Percentiles rank a stretch among this genome's conserved stretches.
phyloP scores from a whole-genome alignment of 257 asterid species.

The Solanum pimpinellifolium region DNA sequence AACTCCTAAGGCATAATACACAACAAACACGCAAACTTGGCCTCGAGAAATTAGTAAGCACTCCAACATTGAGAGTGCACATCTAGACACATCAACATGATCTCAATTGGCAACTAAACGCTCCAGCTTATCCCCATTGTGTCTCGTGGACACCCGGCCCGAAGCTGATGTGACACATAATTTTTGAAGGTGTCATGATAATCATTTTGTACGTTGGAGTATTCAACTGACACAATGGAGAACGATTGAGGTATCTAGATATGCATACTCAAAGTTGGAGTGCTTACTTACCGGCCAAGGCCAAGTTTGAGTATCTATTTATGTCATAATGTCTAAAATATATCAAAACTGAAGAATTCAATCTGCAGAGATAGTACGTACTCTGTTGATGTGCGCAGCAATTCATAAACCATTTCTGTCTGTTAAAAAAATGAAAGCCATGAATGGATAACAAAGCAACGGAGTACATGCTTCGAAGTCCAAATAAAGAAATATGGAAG shows the following conservation, averaged over 20 bases:
- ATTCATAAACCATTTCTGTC: conserved; percentile 98
- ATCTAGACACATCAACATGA: background rate
- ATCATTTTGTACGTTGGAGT: background rate
- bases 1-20: background rate
- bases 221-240: background rate
- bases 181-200: background rate
- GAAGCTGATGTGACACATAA: background rate
- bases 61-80: background rate
- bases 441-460: conserved; percentile 6
- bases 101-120: background rate
- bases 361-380: conserved; percentile 22
- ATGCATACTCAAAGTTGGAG: background rate
- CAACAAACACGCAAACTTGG: background rate
- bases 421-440: conserved; percentile 18
- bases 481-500: background rate
- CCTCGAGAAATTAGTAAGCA: background rate
- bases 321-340: background rate
- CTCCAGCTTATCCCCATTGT: background rate
- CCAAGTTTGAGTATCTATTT: background rate
- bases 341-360: background rate
- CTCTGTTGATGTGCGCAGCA: conserved; percentile 96
- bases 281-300: background rate
- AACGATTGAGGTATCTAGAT: background rate
- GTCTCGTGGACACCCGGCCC: background rate
- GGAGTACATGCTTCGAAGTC: background rate